Conservation (phyloP, 106 monocot genomes). For the Iris macrosiphon region DNA sequence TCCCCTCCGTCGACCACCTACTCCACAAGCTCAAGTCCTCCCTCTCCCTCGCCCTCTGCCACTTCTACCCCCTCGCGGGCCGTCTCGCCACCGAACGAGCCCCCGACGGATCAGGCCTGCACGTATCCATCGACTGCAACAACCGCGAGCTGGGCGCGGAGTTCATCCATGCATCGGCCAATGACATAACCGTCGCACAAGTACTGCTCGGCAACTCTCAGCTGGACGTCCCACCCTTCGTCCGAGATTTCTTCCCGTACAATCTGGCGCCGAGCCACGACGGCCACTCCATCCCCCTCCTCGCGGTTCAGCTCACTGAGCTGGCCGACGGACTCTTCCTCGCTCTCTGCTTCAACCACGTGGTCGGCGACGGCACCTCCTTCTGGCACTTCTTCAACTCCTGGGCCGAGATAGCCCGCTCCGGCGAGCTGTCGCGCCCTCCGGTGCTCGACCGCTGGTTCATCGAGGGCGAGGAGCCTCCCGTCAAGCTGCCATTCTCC, state of each 20-base stretch:
- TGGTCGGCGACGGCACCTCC: constrained; percentile 58
- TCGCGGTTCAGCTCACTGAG: constrained; percentile 61
- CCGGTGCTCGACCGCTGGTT: constrained; percentile 55
- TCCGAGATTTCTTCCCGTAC: constrained; percentile 44
- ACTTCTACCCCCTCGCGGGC: constrained; percentile 75
- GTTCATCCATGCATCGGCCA: constrained; percentile 47
- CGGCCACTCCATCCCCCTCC: constrained; percentile 35
- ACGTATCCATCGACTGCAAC: constrained; percentile 45
- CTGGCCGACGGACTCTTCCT: constrained; percentile 66
- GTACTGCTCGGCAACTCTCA: constrained; percentile 11
- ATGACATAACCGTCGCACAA: constrained; percentile 23
- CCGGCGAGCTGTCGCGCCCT: not conserved
- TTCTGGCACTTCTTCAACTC: constrained; percentile 67
- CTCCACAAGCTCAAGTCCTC: constrained; percentile 36
- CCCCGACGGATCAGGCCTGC: constrained; percentile 7
- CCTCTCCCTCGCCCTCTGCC: constrained; percentile 40
- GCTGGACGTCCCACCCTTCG: constrained; percentile 30
- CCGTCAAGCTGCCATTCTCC: constrained; percentile 45
- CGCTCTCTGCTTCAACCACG: constrained; percentile 62
- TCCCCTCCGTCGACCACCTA: constrained; percentile 9
- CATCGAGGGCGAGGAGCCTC: constrained; percentile 20
- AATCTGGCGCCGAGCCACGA: constrained; percentile 41
- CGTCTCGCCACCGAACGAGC: constrained; percentile 29
- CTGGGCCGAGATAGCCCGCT: constrained; percentile 52
- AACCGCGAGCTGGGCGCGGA: constrained; percentile 46